Base-by-base conservation (phyloP, 83 land plant species). In the Larix sibirica region DNA sequence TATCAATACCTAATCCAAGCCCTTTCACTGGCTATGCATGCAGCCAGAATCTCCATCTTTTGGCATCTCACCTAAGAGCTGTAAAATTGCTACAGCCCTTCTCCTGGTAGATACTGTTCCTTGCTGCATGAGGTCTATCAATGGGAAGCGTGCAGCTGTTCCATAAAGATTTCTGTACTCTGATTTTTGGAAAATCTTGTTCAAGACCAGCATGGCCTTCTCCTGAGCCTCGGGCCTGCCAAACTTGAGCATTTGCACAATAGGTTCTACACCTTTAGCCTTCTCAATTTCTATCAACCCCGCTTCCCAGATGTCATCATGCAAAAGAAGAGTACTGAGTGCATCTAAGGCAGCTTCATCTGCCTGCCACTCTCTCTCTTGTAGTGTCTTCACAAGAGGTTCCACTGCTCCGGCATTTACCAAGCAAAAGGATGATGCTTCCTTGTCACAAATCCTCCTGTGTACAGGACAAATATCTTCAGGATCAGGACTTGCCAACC, bases 301-400 rank as follows among this genome's bases (percentile, higher is more conserved):
- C 23, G 83, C 85, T 50, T 87, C 94, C 89, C 90, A 94, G 13
- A 86, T 84, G 40, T 87, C 96, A 68, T 94, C 96, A 56, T 87
- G 86, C 61, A 92, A 18, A 6, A 94, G 87, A 6, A 94, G 85
- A 73, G 94, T 94, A 10, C 88, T 40, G 6, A 94, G 85, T 1
- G 91, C 90, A 75, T 73, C 42, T 0, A 94, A 79, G 62, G 84
- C 94, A 13, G 94, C 92, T 68, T 94, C 94, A 83, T 94, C 94
- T 14, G 89, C 89, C 50, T 82, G 89, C 26, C 88, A 80, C 18
- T 94, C 94, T 79, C 82, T 82, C 3, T 90, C 93, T 82, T 88
- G 80, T 54, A 94, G 74, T 13, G 83, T 50, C 77, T 88, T 80
- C 21, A 90, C 36, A 50, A 94, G 83, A 6, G 91, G 94, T 36